A percentile compares a stretch with the other conserved stretches of the same genome.
phyloP scores from a whole-genome alignment of 2,329 filamentous ascomycete species.

The Orbilia quercus region DNA sequence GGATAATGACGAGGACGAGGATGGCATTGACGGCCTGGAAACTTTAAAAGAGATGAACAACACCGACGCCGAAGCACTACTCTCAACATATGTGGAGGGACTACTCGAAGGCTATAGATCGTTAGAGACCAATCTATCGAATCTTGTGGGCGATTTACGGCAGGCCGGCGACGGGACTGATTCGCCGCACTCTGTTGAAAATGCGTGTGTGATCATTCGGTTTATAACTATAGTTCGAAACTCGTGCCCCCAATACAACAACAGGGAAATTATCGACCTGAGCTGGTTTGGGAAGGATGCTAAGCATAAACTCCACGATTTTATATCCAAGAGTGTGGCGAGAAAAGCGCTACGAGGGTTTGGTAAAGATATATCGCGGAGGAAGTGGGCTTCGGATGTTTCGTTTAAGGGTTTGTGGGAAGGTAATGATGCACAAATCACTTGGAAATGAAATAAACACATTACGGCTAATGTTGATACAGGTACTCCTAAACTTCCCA shows the following conservation, averaged over 20 bases:
- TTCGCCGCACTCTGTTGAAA: conserved; percentile 26
- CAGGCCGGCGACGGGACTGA: conserved; percentile 19
- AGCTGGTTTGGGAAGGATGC: conserved; percentile 45
- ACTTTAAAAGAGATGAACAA: conserved; percentile 52
- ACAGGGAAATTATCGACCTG: conserved; percentile 26
- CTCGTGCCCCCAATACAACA: conserved; percentile 30
- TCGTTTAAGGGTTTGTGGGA: conserved; percentile 44
- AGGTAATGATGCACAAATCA: background rate
- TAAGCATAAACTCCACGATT: conserved; percentile 21
- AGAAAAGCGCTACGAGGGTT: conserved; percentile 42
- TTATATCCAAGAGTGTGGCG: conserved; percentile 34
- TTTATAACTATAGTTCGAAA: conserved; percentile 42
- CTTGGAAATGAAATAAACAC: background rate
- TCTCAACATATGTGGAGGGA: conserved; percentile 49
- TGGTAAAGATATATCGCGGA: conserved; percentile 41
- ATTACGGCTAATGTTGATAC: background rate
- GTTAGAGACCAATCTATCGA: conserved; percentile 31
- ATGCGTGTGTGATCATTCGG: conserved; percentile 31
- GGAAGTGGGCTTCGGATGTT: conserved; percentile 44
- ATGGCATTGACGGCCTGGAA: conserved; percentile 44
- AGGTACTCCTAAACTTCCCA: conserved; percentile 72
- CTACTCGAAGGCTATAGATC: conserved; percentile 41
- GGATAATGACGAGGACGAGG: conserved; percentile 51
- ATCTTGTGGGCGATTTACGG: conserved; percentile 30
- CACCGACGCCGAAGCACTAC: conserved; percentile 32